Evolutionary conservation across 129 eudicot genomes (phyloP).

Genomic region (Flaveria brownii): DNA sequence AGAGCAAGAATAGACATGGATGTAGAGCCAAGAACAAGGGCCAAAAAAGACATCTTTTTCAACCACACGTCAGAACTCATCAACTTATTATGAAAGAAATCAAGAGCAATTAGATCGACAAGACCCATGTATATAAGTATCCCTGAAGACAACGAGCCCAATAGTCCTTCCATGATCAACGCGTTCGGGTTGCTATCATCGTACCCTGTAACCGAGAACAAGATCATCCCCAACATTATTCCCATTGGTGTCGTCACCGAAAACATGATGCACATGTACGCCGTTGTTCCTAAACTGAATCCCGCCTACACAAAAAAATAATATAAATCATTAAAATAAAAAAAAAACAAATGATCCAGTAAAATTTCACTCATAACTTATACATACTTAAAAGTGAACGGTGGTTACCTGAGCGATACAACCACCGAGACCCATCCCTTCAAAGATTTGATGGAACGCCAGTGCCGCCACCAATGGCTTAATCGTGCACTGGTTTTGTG

Average conservation of each 20-base stretch:
- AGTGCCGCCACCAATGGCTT: constrained; percentile 79
- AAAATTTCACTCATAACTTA: too few relatives aligned
- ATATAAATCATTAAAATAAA: neutral
- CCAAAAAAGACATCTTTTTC: constrained; percentile 61
- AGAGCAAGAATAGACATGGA: constrained; percentile 83
- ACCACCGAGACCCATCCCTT: constrained; percentile 90
- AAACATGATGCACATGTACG: constrained; percentile 78
- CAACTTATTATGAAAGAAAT: constrained; percentile 78
- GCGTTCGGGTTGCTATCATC: constrained; percentile 69
- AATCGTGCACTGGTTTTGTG: constrained; percentile 73
- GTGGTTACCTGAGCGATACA: constrained; percentile 76
- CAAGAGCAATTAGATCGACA: constrained; percentile 74
- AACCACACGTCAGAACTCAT: constrained; percentile 54
- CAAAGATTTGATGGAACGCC: constrained; percentile 80
- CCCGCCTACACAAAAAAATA: constrained; percentile 50
- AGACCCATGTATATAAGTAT: constrained; percentile 80
- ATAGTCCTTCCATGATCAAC: constrained; percentile 68
- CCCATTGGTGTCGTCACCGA: constrained; percentile 79
- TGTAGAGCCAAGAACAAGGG: constrained; percentile 69
- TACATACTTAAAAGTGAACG: neutral
- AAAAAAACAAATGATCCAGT: too few relatives aligned
- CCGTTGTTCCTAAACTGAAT: constrained; percentile 61
- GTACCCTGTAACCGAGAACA: constrained; percentile 61
- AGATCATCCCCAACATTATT: constrained; percentile 62
- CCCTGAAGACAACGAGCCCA: constrained; percentile 79